These are phyloP conservation scores for Aspergillus incahuasiensis DNA, from an alignment of 495 filamentous ascomycete genomes.

Conservation along the genomic window DNA sequence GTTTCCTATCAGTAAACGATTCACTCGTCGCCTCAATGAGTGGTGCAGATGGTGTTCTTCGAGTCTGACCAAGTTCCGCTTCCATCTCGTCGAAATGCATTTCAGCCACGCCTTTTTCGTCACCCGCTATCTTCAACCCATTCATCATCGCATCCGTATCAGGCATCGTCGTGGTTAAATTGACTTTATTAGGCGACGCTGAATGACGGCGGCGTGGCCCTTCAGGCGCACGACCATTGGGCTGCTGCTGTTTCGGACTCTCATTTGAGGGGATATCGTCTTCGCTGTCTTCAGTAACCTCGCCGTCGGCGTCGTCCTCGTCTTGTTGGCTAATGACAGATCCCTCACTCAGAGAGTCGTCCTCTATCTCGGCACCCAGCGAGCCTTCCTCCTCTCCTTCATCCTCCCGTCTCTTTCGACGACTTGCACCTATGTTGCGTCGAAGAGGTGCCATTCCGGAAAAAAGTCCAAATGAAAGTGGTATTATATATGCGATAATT, in stretches of 20 bases:
- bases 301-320: slow-evolving; percentile 67
- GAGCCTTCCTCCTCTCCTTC: slow-evolving; percentile 69
- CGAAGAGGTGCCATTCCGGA: slow-evolving; percentile 57
- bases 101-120: slow-evolving; percentile 48
- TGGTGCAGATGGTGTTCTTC: slow-evolving; percentile 38
- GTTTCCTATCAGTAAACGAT: slow-evolving; percentile 59
- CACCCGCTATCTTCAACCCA: slow-evolving; percentile 63
- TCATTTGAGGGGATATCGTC: slow-evolving; percentile 48
- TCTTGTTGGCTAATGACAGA: slow-evolving; percentile 71
- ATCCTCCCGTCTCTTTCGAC: slow-evolving; percentile 69
- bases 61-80: slow-evolving; percentile 27
- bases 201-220: slow-evolving; percentile 23
- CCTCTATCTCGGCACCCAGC: slow-evolving; percentile 62
- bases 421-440: slow-evolving; percentile 70
- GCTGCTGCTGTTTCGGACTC: slow-evolving; percentile 32
- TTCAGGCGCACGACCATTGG: slow-evolving; percentile 34
- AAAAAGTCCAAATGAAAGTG: background rate
- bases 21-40: slow-evolving; percentile 40
- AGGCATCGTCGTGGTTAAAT: slow-evolving; percentile 36
- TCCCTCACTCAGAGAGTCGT: slow-evolving; percentile 80
- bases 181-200: slow-evolving; percentile 26
- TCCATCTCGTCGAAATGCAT: slow-evolving; percentile 64
- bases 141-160: slow-evolving; percentile 92
- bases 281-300: slow-evolving; percentile 72
- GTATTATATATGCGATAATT: slow-evolving; percentile 1